phyloP scores from a whole-genome alignment of 225 moss, liverwort and hornwort species.

The Physcomitrellopsis africana region DNA sequence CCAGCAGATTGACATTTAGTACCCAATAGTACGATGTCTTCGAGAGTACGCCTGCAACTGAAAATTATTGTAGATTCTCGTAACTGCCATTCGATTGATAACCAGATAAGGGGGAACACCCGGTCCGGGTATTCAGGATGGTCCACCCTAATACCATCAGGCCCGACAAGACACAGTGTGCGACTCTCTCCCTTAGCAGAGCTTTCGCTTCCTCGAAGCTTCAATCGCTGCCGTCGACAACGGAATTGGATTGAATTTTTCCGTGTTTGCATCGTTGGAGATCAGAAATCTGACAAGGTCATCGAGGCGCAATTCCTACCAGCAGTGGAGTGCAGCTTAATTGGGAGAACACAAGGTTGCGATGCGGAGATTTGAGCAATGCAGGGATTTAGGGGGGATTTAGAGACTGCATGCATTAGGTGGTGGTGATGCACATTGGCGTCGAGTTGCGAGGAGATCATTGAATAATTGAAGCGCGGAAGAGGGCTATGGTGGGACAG shows the following conservation, averaged over 20 bases:
- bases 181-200: neutral
- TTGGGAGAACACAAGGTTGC: neutral
- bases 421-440: neutral
- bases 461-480: neutral
- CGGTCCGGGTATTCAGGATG: neutral
- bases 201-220: neutral
- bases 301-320: neutral
- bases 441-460: neutral
- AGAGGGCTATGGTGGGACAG: constrained; percentile 35
- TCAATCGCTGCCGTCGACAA: neutral
- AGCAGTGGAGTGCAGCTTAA: neutral
- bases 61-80: too few species aligned
- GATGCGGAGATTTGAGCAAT: neutral
- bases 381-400: neutral
- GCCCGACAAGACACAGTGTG: neutral
- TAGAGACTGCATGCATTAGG: neutral
- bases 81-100: neutral
- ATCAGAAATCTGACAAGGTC: neutral
- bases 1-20: neutral
- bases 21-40: too few species aligned
- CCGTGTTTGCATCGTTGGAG: neutral
- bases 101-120: too few species aligned
- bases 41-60: too few species aligned
- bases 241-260: neutral
- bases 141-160: neutral